Conservation (phyloP, 768 basidiomycete species). For the Leccinum pellstonianum region DNA sequence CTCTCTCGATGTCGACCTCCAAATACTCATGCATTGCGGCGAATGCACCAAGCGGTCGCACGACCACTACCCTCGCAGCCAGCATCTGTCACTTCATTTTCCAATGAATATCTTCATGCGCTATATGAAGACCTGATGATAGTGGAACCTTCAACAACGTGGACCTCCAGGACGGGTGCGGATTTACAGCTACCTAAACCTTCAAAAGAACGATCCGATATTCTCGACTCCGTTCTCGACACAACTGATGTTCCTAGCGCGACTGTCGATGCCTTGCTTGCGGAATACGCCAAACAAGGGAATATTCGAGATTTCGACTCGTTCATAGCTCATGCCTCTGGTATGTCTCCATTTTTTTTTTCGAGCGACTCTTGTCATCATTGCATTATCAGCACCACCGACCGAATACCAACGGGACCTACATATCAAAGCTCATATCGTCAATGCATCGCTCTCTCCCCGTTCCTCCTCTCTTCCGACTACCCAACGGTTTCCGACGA, state of each 20-base stretch:
- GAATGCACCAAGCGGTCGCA: conserved; percentile 22
- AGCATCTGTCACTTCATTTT: conserved; percentile 15
- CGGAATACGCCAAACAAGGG: conserved; percentile 46
- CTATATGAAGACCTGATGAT: conserved; percentile 44
- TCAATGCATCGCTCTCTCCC: conserved; percentile 3
- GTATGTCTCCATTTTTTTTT: conserved; percentile 32
- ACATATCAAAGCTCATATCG: conserved; percentile 67
- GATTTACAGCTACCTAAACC: conserved; percentile 6
- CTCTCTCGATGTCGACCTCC: conserved; percentile 8
- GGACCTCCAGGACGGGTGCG: neutral
- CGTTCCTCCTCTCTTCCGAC: conserved; percentile 22
- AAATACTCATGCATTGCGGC: conserved; percentile 8
- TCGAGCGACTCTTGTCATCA: neutral
- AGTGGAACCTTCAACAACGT: conserved; percentile 18
- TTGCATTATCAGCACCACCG: conserved; percentile 33
- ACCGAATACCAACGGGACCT: conserved; percentile 64
- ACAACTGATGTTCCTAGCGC: conserved; percentile 38
- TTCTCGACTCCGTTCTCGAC: neutral
- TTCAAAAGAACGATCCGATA: conserved; percentile 4
- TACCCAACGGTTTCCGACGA: conserved; percentile 48
- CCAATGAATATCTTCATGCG: conserved; percentile 17
- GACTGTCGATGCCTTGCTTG: conserved; percentile 47
- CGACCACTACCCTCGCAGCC: neutral
- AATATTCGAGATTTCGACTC: conserved; percentile 46
- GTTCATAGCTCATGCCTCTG: conserved; percentile 41